A percentile compares a stretch with the other conserved stretches of the same genome.
Conservation (phyloP, 2,329 filamentous ascomycete species). For the Hawksworthiomyces lignivorus region DNA sequence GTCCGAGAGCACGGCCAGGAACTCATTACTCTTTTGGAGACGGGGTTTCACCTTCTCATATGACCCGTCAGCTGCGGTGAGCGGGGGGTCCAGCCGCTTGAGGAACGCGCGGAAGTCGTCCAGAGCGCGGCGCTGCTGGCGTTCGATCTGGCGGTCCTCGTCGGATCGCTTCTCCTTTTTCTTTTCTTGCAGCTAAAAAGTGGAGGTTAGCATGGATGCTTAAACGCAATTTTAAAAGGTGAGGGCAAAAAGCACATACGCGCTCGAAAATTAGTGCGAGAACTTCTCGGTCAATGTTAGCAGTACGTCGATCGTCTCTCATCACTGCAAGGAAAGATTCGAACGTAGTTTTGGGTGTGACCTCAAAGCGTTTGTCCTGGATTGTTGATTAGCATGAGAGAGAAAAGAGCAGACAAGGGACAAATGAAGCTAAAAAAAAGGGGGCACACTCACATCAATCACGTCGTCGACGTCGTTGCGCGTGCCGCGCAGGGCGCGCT, state of each 20-base stretch:
- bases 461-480: constrained; percentile 82
- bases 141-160: constrained; percentile 78
- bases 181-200: constrained; percentile 69
- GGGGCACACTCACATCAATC: constrained; percentile 59
- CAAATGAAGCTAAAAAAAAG: too few relatives aligned
- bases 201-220: background rate
- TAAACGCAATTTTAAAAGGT: background rate
- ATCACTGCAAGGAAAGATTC: constrained; percentile 81
- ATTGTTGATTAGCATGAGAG: background rate
- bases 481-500: constrained; percentile 71
- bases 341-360: constrained; percentile 77
- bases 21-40: constrained; percentile 76
- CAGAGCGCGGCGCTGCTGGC: constrained; percentile 74
- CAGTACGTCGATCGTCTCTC: constrained; percentile 79
- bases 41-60: constrained; percentile 83
- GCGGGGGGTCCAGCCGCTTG: constrained; percentile 82
- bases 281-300: constrained; percentile 74
- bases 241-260: constrained; percentile 38
- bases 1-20: constrained; percentile 72
- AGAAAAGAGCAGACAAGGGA: too few relatives aligned
- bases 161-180: constrained; percentile 77
- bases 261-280: constrained; percentile 78
- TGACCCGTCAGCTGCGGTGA: constrained; percentile 67
- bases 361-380: constrained; percentile 85
- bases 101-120: constrained; percentile 80